Evolutionary conservation across 2,329 filamentous ascomycete genomes (phyloP), one percentile per base, ranked within the genome.

Genomic region (Alternaria metachromatica): DNA sequence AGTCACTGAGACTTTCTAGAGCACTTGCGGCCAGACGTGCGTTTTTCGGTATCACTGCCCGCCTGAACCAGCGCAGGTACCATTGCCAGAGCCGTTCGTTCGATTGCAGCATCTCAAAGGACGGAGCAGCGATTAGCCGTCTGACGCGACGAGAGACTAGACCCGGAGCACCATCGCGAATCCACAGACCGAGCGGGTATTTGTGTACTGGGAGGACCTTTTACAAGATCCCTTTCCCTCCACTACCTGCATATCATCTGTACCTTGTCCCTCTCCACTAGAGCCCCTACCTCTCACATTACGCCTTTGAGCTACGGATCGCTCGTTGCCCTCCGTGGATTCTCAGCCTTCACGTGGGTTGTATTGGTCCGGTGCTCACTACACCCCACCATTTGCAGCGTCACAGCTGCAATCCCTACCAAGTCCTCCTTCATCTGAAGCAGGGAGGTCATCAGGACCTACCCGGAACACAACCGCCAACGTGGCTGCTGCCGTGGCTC

Each of bases 401-500:
- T 77, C 80, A 72, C 78, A 80, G 65, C 72, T 81, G 70, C 74
- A 79, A 59, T 79, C 79, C 56, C 68, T 81, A 49, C 76, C 77
- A 68, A 80, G 77, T 71, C 79, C 81, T 60, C 79, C 82, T 61
- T 76, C 77, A 58, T 79, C 78, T 67, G 76, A 80, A 71, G 74
- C 73, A 67, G 80, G 81, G 73, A 80, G 81, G 74, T 81, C 81
- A 75, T 74, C 74, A 71, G 76, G 76, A 76, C 80, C 77, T 75
- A 75, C 69, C 74, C 74, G 72, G 76, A 58, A 78, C 79, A 78
- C 80, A 84, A 82, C 82, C 81, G 84, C 80, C 83, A 88, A 84
- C 82, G 86, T 90, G 88, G 87, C 87, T 83, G 84, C 87, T 77
- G 85, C 87, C 73, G 86, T 88, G 76, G 84, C 87, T 73, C 86